phyloP scores from a whole-genome alignment of 2,329 filamentous ascomycete species.

The Penicillium vulpinum region DNA sequence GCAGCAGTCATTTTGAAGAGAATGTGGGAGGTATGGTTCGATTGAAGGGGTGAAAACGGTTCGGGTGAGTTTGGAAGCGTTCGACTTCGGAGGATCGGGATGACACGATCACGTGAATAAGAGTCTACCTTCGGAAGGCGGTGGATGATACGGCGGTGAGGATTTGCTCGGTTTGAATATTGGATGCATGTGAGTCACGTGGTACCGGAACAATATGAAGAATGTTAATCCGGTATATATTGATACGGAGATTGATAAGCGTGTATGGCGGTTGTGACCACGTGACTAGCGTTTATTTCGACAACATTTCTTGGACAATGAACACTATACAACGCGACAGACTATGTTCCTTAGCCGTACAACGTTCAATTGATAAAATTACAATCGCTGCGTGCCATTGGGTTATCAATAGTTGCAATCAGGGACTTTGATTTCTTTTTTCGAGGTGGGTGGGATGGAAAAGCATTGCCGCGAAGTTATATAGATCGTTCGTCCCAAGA shows the following conservation, averaged over 20 bases:
- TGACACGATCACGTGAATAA: not conserved
- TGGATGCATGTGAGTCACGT: not conserved
- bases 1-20: conserved; percentile 83
- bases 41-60: conserved; percentile 31
- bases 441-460: not conserved
- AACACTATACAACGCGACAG: not conserved
- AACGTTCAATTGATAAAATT: not conserved
- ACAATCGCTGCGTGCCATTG: not conserved
- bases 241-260: not conserved
- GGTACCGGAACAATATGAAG: accelerated
- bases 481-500: not conserved
- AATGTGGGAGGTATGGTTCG: conserved; percentile 29
- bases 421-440: not conserved
- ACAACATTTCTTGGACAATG: not conserved
- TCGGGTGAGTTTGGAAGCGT: conserved; percentile 35
- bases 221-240: not conserved
- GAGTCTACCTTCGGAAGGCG: not conserved
- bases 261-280: not conserved
- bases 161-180: not conserved
- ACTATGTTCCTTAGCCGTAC: not conserved
- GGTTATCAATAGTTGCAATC: no score
- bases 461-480: not conserved
- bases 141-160: not conserved
- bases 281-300: not conserved
- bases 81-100: conserved; percentile 39